A percentile compares a stretch with the other conserved stretches of the same genome.
Conservation (phyloP, 164 flowering plant genomes). For the Aristolochia fimbriata region DNA sequence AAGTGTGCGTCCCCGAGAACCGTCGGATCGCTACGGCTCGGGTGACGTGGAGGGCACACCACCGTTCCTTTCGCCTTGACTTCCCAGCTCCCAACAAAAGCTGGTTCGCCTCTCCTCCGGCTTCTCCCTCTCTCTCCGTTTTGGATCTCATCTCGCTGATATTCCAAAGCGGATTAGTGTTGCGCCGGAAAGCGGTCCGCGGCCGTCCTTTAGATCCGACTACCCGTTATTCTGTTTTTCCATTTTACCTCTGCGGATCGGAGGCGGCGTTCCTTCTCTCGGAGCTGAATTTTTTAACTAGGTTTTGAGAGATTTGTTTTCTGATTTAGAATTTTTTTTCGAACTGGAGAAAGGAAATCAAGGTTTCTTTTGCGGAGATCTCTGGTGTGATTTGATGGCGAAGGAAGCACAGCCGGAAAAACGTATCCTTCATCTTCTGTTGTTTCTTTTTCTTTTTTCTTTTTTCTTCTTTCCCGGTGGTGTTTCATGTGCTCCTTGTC, state of each 20-base stretch:
- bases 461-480: background rate
- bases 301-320: constrained; percentile 5
- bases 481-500: background rate
- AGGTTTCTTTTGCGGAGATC: constrained; percentile 26
- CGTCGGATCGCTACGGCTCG: too few relatives aligned
- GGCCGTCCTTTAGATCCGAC: background rate
- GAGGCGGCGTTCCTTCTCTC: background rate
- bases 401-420: constrained; percentile 16
- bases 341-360: constrained; percentile 25
- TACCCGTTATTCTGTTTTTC: background rate
- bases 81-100: constrained; percentile 3
- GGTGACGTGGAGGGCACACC: too few relatives aligned
- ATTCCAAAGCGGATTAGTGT: background rate
- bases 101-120: background rate
- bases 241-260: background rate
- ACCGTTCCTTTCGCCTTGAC: background rate
- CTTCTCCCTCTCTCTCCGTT: background rate
- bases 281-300: background rate
- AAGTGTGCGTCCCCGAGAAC: background rate
- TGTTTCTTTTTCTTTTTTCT: background rate
- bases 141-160: background rate
- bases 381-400: constrained; percentile 35
- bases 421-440: constrained; percentile 23
- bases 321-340: background rate
- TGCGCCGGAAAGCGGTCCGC: background rate